Percentiles rank a stretch among this genome's conserved stretches.
These are phyloP conservation scores for Podospora pseudopauciseta DNA, from an alignment of 495 filamentous ascomycete genomes.

Conservation along the genomic window DNA sequence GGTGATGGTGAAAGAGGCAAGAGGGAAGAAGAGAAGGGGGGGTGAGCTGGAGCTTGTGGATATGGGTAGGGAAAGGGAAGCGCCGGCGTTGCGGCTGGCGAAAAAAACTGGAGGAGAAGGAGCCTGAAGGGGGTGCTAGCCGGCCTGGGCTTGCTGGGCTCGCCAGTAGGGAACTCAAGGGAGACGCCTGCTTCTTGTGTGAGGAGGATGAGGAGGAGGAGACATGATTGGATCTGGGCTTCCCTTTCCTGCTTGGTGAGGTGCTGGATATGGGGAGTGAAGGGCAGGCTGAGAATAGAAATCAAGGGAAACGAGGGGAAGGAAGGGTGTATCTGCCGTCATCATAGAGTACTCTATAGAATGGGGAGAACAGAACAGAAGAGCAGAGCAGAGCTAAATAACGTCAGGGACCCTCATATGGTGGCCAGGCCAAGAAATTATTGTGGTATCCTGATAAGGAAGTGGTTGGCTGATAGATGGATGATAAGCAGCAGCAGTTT, in stretches of 20 bases:
- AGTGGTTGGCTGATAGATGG: no score
- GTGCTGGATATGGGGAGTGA: background rate
- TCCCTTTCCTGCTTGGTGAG: background rate
- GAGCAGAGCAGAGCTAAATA: background rate
- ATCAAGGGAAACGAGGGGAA: background rate
- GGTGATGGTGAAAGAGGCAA: background rate
- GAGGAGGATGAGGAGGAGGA: background rate
- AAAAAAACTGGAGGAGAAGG: background rate
- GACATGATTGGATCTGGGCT: background rate
- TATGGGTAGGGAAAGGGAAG: background rate
- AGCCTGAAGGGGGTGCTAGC: background rate
- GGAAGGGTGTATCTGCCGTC: background rate
- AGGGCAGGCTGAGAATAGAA: conserved; percentile 13
- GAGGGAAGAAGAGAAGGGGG: background rate
- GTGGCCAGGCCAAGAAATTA: background rate
- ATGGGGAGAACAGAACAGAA: background rate
- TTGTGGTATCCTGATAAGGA: background rate
- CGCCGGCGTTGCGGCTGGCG: background rate
- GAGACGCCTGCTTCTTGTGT: background rate
- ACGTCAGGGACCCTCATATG: background rate
- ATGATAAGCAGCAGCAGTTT: no score
- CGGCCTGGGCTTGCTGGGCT: background rate
- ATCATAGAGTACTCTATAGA: background rate
- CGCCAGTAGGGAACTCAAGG: background rate
- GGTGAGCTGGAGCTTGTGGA: background rate